phyloP scores from a whole-genome alignment of 129 eudicot species.

The Glebionis coronaria region DNA sequence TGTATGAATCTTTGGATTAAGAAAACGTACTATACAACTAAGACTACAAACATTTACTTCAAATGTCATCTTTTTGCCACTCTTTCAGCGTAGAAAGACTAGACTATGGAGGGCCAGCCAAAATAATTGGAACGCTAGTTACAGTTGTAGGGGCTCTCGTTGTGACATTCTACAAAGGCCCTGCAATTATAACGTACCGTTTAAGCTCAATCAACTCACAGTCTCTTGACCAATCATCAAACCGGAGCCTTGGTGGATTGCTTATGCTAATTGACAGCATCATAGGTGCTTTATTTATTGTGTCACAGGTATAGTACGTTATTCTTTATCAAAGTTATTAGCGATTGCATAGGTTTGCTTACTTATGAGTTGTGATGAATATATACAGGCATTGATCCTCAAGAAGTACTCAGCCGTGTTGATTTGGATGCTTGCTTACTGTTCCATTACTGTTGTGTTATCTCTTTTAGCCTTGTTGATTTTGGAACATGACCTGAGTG shows the following conservation, averaged over 20 bases:
- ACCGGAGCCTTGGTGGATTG: conserved; percentile 39
- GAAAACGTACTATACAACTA: background rate
- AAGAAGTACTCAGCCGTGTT: conserved; percentile 23
- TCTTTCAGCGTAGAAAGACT: conserved; percentile 61
- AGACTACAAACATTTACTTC: background rate
- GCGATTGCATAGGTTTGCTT: background rate
- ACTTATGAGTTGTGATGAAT: background rate
- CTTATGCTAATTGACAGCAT: conserved; percentile 34
- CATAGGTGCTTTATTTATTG: conserved; percentile 30
- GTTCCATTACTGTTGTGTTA: conserved; percentile 6
- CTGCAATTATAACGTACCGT: conserved; percentile 25
- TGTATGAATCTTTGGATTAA: too few relatives aligned
- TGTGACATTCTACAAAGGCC: conserved; percentile 44
- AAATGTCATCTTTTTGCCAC: background rate
- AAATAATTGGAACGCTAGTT: conserved; percentile 36
- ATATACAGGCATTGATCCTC: conserved; percentile 20
- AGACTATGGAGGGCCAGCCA: conserved; percentile 40
- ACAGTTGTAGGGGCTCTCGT: conserved; percentile 38
- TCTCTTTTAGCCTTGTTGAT: conserved; percentile 23
- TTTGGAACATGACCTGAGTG: conserved; percentile 18
- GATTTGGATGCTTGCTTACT: conserved; percentile 27
- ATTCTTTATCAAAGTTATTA: background rate
- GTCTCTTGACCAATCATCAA: conserved; percentile 13
- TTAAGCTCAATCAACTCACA: conserved; percentile 18
- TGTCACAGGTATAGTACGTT: conserved; percentile 33